Base-by-base conservation (phyloP, 345 rosid species). In the Populus nigra region DNA sequence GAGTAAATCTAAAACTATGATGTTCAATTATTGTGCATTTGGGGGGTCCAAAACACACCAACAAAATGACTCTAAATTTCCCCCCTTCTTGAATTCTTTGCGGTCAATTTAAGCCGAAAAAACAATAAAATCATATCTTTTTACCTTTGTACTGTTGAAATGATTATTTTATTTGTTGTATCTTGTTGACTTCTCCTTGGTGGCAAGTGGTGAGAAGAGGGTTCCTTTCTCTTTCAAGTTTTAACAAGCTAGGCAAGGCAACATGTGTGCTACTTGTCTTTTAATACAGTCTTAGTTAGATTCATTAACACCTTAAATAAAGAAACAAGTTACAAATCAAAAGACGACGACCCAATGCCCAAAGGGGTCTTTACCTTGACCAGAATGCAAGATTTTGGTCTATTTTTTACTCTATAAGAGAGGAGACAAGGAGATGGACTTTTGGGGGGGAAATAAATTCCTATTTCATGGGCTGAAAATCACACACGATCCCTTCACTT, bases 361-460 rank as follows among this genome's bases (percentile, higher is more conserved):
- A 57, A 57, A n/a, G 25, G 55, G 69, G 66, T 68, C 3, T 18
- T 80, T 45, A 17, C 18, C 65, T 84, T 80, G 86, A 80, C 80
- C 55, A n/a, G 35, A 66, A 47, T 25, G 29, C 63, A n/a, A n/a
- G 13, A 71, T 38, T 74, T 49, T 23, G 68, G 76, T 53, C 55
- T 17, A 8, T 43, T 65, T 76, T 76, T 68, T 68, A 67, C 69
- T 22, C 23, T 12, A 8, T 1, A 70, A 33, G 41, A 18, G 7
- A 20, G 7, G 35, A 65, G 71, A 20, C 50, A 66, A 23, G 13
- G 15, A 12, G 18, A 18, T 59, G 61, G 27, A 36, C 50, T 38
- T 55, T 67, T 39, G 20, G 53, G 39, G 39, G 2, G 25, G 67
- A 80, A 70, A 71, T 5, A 41, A 35, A 13, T 68, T 27, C 72